These are phyloP conservation scores for Lactarius hatsudake DNA, from an alignment of 768 basidiomycete species.

Conservation along the genomic window DNA sequence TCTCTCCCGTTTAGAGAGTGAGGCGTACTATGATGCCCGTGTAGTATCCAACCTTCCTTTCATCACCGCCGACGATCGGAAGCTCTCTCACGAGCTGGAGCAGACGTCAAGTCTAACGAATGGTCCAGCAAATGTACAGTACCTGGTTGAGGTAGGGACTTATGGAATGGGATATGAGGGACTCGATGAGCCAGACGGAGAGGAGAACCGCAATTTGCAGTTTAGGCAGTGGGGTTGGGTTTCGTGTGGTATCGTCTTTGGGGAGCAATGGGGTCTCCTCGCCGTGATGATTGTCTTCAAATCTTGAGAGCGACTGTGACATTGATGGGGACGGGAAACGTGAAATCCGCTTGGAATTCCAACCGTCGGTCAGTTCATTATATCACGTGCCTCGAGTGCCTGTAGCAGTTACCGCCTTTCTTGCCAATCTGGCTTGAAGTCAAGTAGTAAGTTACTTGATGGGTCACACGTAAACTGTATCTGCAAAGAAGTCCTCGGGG, in stretches of 20 bases:
- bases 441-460: too few relatives aligned
- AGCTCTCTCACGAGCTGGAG: not conserved
- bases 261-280: not conserved
- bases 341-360: too few relatives aligned
- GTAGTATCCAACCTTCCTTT: not conserved
- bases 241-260: not conserved
- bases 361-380: too few relatives aligned
- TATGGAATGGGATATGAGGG: not conserved
- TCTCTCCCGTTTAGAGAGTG: not conserved
- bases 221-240: not conserved
- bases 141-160: not conserved
- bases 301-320: not conserved
- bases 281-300: not conserved
- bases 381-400: too few relatives aligned
- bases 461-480: too few relatives aligned
- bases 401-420: too few relatives aligned
- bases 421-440: too few relatives aligned
- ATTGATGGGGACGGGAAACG: not conserved
- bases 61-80: not conserved
- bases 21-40: not conserved
- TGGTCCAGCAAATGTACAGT: not conserved
- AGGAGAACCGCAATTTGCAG: not conserved
- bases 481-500: too few relatives aligned
- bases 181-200: not conserved
- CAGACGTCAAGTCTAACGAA: not conserved